These are phyloP conservation scores for Pistacia integerrima DNA, from an alignment of 345 rosid genomes.

Conservation along the genomic window DNA sequence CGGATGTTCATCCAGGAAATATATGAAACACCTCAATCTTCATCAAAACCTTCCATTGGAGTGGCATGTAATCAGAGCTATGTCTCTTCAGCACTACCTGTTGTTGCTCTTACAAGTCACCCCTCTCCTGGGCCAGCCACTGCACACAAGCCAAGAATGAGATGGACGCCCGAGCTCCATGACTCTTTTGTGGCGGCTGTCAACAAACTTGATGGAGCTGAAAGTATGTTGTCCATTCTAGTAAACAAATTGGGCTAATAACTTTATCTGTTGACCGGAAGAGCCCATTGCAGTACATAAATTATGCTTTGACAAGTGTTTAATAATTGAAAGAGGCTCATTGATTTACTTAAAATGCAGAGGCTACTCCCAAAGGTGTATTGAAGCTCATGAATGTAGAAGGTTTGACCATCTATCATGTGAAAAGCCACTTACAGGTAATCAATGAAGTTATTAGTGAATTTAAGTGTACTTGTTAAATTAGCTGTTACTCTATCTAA, in stretches of 20 bases:
- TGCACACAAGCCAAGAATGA: conserved; percentile 79
- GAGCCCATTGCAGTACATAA: background rate
- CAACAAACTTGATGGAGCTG: conserved; percentile 82
- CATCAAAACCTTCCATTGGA: conserved; percentile 34
- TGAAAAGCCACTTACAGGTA: conserved; percentile 97
- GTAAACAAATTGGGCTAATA: background rate
- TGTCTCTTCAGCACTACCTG: conserved; percentile 34
- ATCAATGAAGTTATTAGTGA: conserved; percentile 11
- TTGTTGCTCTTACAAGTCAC: conserved; percentile 46
- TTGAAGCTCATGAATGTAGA: conserved; percentile 87
- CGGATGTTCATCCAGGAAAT: conserved; percentile 56
- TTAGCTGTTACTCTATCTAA: background rate
- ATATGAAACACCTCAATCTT: conserved; percentile 52
- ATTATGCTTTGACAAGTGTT: background rate
- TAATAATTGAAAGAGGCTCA: background rate
- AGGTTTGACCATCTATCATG: conserved; percentile 91
- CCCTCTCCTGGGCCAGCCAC: conserved; percentile 46
- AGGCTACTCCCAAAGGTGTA: conserved; percentile 92
- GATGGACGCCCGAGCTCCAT: conserved; percentile 95
- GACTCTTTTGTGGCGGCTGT: conserved; percentile 73
- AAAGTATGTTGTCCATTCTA: conserved; percentile 43
- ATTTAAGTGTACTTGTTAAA: conserved; percentile 17
- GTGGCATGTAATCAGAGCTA: conserved; percentile 36
- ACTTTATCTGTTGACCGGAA: background rate
- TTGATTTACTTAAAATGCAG: conserved; percentile 45